Percentiles rank a stretch among this genome's conserved stretches.
Evolutionary conservation across 2,329 filamentous ascomycete genomes (phyloP).

Genomic region (Alternaria arbusti): DNA sequence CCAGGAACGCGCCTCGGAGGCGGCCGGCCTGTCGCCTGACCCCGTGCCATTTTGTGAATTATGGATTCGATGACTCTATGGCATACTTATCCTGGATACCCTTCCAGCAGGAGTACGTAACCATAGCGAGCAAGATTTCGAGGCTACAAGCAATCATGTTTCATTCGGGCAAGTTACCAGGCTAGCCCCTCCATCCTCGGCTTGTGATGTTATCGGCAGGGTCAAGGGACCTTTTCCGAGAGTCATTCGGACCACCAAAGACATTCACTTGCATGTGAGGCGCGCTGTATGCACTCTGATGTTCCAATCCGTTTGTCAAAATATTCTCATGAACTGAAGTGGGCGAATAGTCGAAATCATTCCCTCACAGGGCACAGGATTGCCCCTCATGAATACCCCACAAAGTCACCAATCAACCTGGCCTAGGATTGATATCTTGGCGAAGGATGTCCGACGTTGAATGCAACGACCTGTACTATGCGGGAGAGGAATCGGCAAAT

Average conservation of each 20-base stretch:
- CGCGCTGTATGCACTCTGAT: neutral
- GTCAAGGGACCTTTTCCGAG: constrained; percentile 2
- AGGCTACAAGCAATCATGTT: neutral
- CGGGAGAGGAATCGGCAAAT: neutral
- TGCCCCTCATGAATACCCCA: neutral
- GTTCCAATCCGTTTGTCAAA: neutral
- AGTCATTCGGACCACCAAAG: neutral
- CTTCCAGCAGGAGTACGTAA: neutral
- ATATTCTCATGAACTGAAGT: neutral
- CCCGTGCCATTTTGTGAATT: constrained; percentile 16
- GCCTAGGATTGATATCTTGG: neutral
- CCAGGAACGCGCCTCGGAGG: constrained; percentile 16
- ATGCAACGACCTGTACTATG: neutral
- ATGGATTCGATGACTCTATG: constrained; percentile 8
- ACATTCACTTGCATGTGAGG: neutral
- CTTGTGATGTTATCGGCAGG: constrained; percentile 11
- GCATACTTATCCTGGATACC: neutral
- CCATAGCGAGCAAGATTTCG: constrained; percentile 2
- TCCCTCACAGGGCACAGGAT: neutral
- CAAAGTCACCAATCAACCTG: neutral
- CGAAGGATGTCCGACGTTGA: neutral
- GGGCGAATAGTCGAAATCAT: neutral
- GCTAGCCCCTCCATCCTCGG: constrained; percentile 4
- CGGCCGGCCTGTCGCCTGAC: constrained; percentile 19
- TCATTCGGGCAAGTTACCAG: neutral